Percentiles rank a stretch among this genome's conserved stretches.
Conservation (phyloP, 1,284 basidiomycete genomes). For the Fistulinella cinereoalba region DNA sequence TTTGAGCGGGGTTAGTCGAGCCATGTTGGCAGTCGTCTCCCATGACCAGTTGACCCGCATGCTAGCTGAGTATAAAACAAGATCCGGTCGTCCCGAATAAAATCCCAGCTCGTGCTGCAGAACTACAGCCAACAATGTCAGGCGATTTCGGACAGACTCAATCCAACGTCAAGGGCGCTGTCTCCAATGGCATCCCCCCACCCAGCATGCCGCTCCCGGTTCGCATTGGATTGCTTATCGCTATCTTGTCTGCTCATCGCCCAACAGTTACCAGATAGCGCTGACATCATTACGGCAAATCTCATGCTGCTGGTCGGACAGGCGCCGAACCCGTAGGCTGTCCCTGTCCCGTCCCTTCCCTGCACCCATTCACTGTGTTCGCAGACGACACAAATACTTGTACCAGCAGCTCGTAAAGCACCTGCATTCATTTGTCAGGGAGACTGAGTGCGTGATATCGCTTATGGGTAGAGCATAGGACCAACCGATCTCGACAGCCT, state of each 20-base stretch:
- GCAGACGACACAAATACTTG: slow-evolving; percentile 47
- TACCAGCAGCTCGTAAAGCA: slow-evolving; percentile 54
- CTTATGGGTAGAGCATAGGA: neutral
- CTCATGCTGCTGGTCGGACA: slow-evolving; percentile 46
- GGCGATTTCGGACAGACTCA: slow-evolving; percentile 11
- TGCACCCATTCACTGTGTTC: slow-evolving; percentile 8
- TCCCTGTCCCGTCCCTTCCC: too few relatives aligned
- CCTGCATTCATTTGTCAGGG: slow-evolving; percentile 69
- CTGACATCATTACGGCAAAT: slow-evolving; percentile 56
- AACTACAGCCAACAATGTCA: slow-evolving; percentile 8
- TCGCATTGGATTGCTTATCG: slow-evolving; percentile 1
- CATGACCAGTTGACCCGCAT: neutral
- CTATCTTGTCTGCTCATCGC: slow-evolving; percentile 3
- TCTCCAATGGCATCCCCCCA: slow-evolving; percentile 33
- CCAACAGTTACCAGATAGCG: slow-evolving; percentile 44
- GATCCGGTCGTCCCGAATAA: slow-evolving; percentile 2
- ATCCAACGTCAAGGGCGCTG: slow-evolving; percentile 16
- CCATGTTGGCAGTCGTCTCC: neutral
- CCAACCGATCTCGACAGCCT: slow-evolving; percentile 39
- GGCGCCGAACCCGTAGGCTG: slow-evolving; percentile 42
- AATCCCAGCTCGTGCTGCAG: neutral
- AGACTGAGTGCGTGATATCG: slow-evolving; percentile 48
- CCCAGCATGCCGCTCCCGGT: slow-evolving; percentile 35
- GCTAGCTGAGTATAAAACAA: slow-evolving; percentile 5
- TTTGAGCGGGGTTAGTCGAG: neutral